Base-by-base conservation (phyloP, 139 green algal genomes). In the Chlamydomonas sphaeroides region DNA sequence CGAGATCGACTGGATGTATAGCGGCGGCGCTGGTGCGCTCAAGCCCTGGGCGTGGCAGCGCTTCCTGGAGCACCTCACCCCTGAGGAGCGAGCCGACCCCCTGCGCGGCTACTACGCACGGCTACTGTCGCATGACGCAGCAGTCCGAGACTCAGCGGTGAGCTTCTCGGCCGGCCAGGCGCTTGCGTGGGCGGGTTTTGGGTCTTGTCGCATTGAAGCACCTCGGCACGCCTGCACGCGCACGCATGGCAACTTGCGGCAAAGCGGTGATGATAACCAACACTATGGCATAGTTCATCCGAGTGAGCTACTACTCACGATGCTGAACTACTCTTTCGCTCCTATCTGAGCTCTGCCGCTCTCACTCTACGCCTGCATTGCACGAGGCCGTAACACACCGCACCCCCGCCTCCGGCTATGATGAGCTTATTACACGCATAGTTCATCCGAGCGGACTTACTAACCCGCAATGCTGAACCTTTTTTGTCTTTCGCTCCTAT, bases 1-100 rank as follows among this genome's bases (percentile, higher is more conserved):
- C 3, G 93, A 97, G 68, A 85, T 97, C 5, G 62, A 90, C 26
- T 97, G 93, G 93, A 90, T 96, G 78, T 95, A 91, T 75, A 65
- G 86, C 0, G 72, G 88, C 18, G 91, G 89, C 17, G 90, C 78
- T 3, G 84, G 51, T 0, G 63, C 83, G 10, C 66, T 93, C 66
- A 84, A 86, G 67, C 89, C 91, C 0, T n/a, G 81, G 69, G 86
- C 82, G 1, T 94, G 88, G 86, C n/a, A 35, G 8, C 25, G 65
- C 1, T 93, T 93, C 48, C 17, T 87, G 3, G 76, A 57, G 4
- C 59, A 83, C n/a, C 56, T 93, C 56, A 21, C 33, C 1, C 42
- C 78, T 15, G 42, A 65, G 2, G 85, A 92, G 80, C 72, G 68
- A 5, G 39, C 23, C 23, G 68, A 90, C 53, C 84, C 85, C 4